Conservation (phyloP, 768 basidiomycete genomes). For the Pleurotus giganteus region DNA sequence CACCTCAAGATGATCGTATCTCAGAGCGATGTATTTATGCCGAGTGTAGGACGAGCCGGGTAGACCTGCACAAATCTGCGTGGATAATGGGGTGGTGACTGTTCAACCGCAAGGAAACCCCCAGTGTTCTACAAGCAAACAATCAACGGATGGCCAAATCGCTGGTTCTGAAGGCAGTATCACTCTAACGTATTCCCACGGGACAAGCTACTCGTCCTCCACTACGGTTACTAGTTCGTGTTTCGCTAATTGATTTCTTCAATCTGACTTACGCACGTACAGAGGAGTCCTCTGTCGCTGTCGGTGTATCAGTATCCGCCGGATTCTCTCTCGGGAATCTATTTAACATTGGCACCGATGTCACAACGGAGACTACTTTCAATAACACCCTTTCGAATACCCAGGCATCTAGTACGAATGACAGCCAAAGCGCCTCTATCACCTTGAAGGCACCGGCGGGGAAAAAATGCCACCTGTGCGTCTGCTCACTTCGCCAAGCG, state of each 20-base stretch:
- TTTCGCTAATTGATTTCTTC: not conserved
- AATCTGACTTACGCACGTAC: not conserved
- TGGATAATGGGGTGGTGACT: not conserved
- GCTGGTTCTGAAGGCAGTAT: not conserved
- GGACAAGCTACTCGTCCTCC: not conserved
- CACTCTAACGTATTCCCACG: not conserved
- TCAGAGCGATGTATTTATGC: not conserved
- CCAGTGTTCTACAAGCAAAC: not conserved
- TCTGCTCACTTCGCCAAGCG: not conserved
- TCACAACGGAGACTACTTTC: not conserved
- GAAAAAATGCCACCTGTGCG: conserved; percentile 11
- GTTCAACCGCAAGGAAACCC: not conserved
- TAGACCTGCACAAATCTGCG: conserved; percentile 1
- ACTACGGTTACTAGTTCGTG: not conserved
- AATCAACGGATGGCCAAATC: not conserved
- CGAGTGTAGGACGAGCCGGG: not conserved
- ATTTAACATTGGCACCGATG: not conserved
- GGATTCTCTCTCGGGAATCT: not conserved
- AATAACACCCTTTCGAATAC: not conserved
- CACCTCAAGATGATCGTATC: not conserved
- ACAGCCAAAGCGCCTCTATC: not conserved
- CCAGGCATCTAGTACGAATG: not conserved
- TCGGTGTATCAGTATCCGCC: not conserved
- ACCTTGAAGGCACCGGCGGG: conserved; percentile 4
- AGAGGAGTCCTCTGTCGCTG: not conserved